Evolutionary conservation across 2,329 filamentous ascomycete genomes (phyloP), one percentile per base, ranked within the genome.

Genomic region (Aspergillus candidus): DNA sequence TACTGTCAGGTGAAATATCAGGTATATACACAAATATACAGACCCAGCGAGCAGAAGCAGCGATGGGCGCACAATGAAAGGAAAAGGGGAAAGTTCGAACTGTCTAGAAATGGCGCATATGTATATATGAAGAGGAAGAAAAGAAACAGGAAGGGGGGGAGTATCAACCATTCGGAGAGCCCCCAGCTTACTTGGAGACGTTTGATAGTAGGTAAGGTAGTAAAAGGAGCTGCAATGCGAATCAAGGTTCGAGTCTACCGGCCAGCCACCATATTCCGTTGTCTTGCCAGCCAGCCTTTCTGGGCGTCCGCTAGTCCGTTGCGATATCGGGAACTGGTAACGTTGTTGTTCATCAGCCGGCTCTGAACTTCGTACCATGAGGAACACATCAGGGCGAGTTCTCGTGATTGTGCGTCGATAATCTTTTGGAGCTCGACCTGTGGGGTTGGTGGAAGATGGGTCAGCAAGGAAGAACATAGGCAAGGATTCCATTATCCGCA

Each of bases 351-450:
- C 40, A 71, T 69, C 43, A 72, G 58, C 15, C 70, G 66, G 41
- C 66, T 64, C 43, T 72, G 69, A 36, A 72, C 62, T 40, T 73
- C 66, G 48, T 70, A 72, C 71, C 71, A 73, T 8, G 71, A 70
- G 6, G 70, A 72, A 44, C 65, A 67, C 41, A 73, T 67, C 34
- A 73, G 65, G 33, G 60, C 58, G 22, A 73, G 62, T 51, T 73
- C 71, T 30, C 69, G 67, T 22, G 65, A 58, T 54, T 69, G 66
- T 40, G 60, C 58, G 22, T 68, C 61, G 42, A 71, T 68, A 34
- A 60, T 61, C 43, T 60, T 61, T 49, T 69, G 64, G 14, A 71
- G 61, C 54, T 69, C 65, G 45, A 62, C 50, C 68, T 71, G 53
- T n/a, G 33, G 15, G 11, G n/a, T 31, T 11, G 11, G 33, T 17